Evolutionary conservation across 345 rosid species (phyloP), one percentile per base, ranked within the genome.

Genomic region (Euclidium syriacum): DNA sequence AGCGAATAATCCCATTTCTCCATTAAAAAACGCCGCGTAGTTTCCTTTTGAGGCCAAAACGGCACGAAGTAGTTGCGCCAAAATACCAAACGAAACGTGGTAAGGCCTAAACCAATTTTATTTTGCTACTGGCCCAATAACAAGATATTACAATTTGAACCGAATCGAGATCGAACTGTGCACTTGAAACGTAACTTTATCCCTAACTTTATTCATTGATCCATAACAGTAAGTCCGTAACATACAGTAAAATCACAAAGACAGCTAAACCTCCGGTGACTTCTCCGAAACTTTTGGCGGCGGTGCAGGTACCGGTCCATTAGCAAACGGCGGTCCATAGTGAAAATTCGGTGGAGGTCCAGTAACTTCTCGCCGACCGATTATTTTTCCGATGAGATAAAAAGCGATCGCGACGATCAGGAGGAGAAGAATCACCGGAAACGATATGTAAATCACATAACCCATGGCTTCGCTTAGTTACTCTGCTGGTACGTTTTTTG

Each of bases 381-480:
- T 35, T 52, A 29, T 52, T 17, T 23, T 50, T 35, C 76, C 67
- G 42, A 65, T 25, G 27, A 72, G 66, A 12, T 72, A 72, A 8
- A 65, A 72, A 19, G 67, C 27, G 7, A 72, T 65, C 3, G 76
- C 76, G 2, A 72, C 41, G 35, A 72, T 72, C 38, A 72, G 7
- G 8, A 72, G 61, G 35, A 72, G 66, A 57, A 72, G 76, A 35
- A 72, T 72, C 43, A 56, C 66, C 15, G 75, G 61, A 15, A 72
- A 57, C 35, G 75, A 72, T 52, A 65, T 35, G 16, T 6, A 64
- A 26, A 72, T 72, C 20, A 58, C 71, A 58, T 51, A 65, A 34
- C 71, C 67, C 76, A 72, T 72, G n/a, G 3, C 11, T 32, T 29
- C 33, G 8, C 33, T 14, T 3, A 16, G 20, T 33, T 59, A n/a